Percentiles rank a stretch among this genome's conserved stretches.
Evolutionary conservation across 331 rosid genomes (phyloP).

Genomic region (Quercus lobata): DNA sequence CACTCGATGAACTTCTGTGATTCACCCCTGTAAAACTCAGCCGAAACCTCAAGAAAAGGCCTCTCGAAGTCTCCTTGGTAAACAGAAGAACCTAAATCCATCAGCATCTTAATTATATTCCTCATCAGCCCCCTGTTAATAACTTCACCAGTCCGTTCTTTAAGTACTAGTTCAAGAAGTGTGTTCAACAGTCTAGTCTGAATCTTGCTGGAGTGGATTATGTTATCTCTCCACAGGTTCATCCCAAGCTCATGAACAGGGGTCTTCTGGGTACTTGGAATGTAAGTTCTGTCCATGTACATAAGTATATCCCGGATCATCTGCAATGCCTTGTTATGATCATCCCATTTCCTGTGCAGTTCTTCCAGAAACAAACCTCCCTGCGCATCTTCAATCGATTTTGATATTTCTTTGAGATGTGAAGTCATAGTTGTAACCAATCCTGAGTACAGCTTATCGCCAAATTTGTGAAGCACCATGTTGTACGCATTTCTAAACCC

Average conservation of each 20-base stretch:
- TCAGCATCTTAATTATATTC: conserved; percentile 69
- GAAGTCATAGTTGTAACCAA: conserved; percentile 64
- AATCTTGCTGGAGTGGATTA: conserved; percentile 60
- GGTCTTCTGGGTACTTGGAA: conserved; percentile 58
- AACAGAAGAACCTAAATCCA: conserved; percentile 79
- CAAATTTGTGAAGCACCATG: conserved; percentile 90
- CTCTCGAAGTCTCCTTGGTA: conserved; percentile 72
- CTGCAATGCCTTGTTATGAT: conserved; percentile 77
- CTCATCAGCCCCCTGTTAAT: conserved; percentile 79
- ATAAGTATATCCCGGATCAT: conserved; percentile 85
- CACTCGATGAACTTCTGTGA: conserved; percentile 70
- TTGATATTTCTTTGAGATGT: conserved; percentile 71
- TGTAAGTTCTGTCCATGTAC: conserved; percentile 91
- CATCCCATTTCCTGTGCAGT: conserved; percentile 76
- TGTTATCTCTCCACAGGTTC: conserved; percentile 79
- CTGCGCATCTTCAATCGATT: conserved; percentile 67
- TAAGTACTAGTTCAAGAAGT: conserved; percentile 62
- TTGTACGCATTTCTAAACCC: conserved; percentile 77
- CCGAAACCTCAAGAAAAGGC: conserved; percentile 64
- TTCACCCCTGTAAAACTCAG: conserved; percentile 70
- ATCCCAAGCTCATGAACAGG: conserved; percentile 87
- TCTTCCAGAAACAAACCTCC: conserved; percentile 82
- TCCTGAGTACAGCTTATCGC: conserved; percentile 79
- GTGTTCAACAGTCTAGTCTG: conserved; percentile 54
- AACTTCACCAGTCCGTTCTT: conserved; percentile 78